A percentile compares a stretch with the other conserved stretches of the same genome.
These are phyloP conservation scores for Cryphonectria parasitica DNA, from an alignment of 2,329 filamentous ascomycete species.

Conservation along the genomic window DNA sequence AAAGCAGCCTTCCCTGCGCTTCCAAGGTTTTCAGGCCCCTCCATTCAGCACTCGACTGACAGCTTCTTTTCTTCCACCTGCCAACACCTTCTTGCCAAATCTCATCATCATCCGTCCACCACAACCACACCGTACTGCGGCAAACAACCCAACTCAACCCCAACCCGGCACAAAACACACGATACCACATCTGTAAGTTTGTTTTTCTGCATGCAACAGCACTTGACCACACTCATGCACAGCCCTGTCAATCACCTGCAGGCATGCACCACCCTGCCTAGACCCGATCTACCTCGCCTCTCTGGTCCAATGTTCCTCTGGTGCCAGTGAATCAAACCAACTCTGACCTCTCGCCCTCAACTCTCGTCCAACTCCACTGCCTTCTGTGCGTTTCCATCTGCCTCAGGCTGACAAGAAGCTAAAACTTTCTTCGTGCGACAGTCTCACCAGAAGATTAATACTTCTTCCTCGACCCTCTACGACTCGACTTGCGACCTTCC, in stretches of 20 bases:
- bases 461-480: conserved; percentile 7
- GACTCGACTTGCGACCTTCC: conserved; percentile 1
- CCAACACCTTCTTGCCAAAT: conserved; percentile 8
- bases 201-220: not conserved
- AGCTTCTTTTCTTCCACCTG: conserved; percentile 15
- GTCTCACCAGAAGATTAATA: not conserved
- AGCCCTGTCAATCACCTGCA: conserved; percentile 8
- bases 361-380: conserved; percentile 6
- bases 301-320: not conserved
- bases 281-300: conserved; percentile 5
- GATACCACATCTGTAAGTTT: conserved; percentile 17
- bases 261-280: conserved; percentile 11
- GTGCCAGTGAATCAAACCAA: conserved; percentile 7
- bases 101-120: conserved; percentile 9
- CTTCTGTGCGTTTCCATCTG: conserved; percentile 10
- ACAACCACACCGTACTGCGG: not conserved
- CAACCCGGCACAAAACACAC: not conserved
- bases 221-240: not conserved
- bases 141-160: not conserved
- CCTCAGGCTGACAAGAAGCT: conserved; percentile 3
- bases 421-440: not conserved
- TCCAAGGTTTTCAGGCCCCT: conserved; percentile 15
- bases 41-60: conserved; percentile 10
- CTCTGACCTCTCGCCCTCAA: not conserved
- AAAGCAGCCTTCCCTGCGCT: conserved; percentile 2